Percentiles rank a stretch among this genome's conserved stretches.
phyloP scores from a whole-genome alignment of 495 filamentous ascomycete species.

The Aspergillus asperescens region DNA sequence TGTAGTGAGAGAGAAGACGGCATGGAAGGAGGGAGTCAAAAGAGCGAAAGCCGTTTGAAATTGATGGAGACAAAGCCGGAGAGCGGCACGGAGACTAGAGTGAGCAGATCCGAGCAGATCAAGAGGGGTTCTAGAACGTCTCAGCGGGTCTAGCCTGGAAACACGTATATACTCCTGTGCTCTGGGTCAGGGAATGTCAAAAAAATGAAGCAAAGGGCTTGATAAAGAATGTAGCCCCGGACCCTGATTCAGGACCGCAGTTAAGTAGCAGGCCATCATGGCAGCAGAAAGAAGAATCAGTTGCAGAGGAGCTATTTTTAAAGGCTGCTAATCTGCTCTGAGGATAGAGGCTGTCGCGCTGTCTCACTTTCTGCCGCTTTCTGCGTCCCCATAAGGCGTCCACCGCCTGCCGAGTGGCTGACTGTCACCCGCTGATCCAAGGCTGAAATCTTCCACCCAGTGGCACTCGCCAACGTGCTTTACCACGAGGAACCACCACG shows the following conservation, averaged over 20 bases:
- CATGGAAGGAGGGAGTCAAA: conserved; percentile 19
- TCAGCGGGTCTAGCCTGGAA: conserved; percentile 1
- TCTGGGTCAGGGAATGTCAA: too few relatives aligned
- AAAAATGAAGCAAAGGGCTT: too few relatives aligned
- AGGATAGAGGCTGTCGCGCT: not conserved
- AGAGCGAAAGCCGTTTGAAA: conserved; percentile 1
- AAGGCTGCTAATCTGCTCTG: conserved; percentile 3
- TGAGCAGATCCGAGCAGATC: too few relatives aligned
- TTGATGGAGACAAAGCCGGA: conserved; percentile 11
- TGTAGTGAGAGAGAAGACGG: conserved; percentile 19
- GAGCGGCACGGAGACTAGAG: conserved; percentile 10
- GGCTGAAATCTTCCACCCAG: too few relatives aligned
- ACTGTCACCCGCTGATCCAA: too few relatives aligned
- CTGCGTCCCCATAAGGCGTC: not conserved
- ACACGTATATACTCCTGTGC: too few relatives aligned
- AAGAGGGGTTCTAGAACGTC: conserved; percentile 1
- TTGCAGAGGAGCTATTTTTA: conserved; percentile 12
- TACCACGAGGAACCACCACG: not conserved
- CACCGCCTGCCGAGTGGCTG: not conserved
- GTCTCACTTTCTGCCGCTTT: not conserved
- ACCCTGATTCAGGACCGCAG: not conserved
- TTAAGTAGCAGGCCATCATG: not conserved
- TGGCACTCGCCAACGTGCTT: not conserved
- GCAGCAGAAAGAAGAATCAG: not conserved
- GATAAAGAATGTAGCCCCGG: not conserved